Base-by-base conservation (phyloP, 2,329 filamentous ascomycete species). In the Ceratocystiopsis minuta region DNA sequence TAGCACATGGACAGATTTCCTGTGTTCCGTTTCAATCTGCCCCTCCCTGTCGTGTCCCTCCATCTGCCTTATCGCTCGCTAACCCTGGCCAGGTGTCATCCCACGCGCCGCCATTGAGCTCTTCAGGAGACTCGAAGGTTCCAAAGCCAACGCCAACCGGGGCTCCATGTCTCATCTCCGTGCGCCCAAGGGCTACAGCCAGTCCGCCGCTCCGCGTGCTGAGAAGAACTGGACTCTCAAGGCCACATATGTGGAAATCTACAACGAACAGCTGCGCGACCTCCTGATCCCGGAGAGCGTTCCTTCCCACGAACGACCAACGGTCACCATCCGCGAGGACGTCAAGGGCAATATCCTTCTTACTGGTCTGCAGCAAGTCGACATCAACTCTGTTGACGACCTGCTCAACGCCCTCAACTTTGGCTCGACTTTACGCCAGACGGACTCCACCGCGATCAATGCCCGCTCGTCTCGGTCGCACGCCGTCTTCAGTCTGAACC, bases 381-480 rank as follows among this genome's bases (percentile, higher is more conserved):
- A 83, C 14, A 83, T 98, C 53, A 87, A 88, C 54, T 94, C 83
- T 0, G 80, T 87, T 10, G 87, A 96, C 6, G 90, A 98, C 57
- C 65, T 98, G 39, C 74, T 96, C 59, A 78, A 77, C 46, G 87
- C 86, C 7, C 68, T 98, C 43, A 90, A 87, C 57, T 88, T 92
- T 54, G 90, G 90, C 16, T 98, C 90, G 1, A 75, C 80, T 18
- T 93, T 98, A 55, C 81, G 90, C 46, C 90, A 98, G 57, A 98
- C 90, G 0, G 90, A 98, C 61, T 80, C 90, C 18, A 98, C 90
- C 2, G 90, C 88, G 3, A 90, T 96, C 55, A 98, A 98, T 56
- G 90, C 88, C 36, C 88, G 94, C 56, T 98, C 90, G 0, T 98
- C 90, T 12, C 85, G 90, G 49, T 98, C 90, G 1, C 90, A 98